Evolutionary conservation across 148 eudicot species (phyloP).

Genomic region (Beta vulgaris): DNA sequence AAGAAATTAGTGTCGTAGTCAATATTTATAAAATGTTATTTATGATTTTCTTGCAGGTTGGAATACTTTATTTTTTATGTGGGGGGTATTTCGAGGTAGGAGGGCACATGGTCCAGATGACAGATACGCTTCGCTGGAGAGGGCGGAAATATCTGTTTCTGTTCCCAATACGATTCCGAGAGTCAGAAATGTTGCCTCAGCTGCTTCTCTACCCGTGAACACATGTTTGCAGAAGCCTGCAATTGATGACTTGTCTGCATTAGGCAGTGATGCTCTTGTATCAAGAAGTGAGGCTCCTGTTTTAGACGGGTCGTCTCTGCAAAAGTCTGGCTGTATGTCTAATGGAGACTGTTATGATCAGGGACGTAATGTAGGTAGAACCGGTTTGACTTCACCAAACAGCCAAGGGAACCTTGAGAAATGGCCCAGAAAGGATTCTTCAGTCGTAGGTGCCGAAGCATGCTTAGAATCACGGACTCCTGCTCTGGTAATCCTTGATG

Average conservation of each 20-base stretch:
- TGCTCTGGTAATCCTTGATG: slow-evolving; percentile 41
- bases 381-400: slow-evolving; percentile 16
- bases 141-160: slow-evolving; percentile 30
- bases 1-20: background rate
- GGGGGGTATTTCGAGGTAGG: slow-evolving; percentile 87
- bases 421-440: slow-evolving; percentile 28
- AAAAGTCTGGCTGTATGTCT: slow-evolving; percentile 27
- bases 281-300: slow-evolving; percentile 30
- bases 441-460: slow-evolving; percentile 27
- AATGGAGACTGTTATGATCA: slow-evolving; percentile 37
- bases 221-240: slow-evolving; percentile 35
- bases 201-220: slow-evolving; percentile 38
- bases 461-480: slow-evolving; percentile 11
- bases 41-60: slow-evolving; percentile 56
- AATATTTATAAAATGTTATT: background rate
- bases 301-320: slow-evolving; percentile 25
- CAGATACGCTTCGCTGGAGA: slow-evolving; percentile 30
- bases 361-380: slow-evolving; percentile 23
- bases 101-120: slow-evolving; percentile 38
- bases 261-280: slow-evolving; percentile 20
- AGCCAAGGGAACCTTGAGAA: slow-evolving; percentile 30
- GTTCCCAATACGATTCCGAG: slow-evolving; percentile 6
- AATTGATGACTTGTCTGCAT: slow-evolving; percentile 32
- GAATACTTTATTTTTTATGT: slow-evolving; percentile 76
- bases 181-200: slow-evolving; percentile 26